Evolutionary conservation across 2,329 filamentous ascomycete species (phyloP), one percentile per base, ranked within the genome.

Genomic region (Xenoacremonium recifei): DNA sequence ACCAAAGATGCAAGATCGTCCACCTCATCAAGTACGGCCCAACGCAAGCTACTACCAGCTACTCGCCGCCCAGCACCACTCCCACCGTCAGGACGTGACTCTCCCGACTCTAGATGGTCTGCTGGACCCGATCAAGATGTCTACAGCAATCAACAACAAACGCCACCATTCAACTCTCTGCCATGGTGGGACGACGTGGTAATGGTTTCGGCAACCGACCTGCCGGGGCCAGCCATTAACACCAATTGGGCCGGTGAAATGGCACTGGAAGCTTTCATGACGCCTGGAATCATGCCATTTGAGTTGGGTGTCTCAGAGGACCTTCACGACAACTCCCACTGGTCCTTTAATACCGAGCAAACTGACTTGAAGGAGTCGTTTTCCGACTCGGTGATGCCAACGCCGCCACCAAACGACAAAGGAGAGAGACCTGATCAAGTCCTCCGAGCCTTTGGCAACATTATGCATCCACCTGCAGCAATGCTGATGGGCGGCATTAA

Each of bases 401-500:
- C 32, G 15, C 20, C 21, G 16, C 21, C 31, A 11, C 12, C 34
- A 10, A 27, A 37, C 16, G 11, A 33, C 11, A 9, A 21, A 13
- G 20, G n/a, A 21, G 17, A 15, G 12, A 29, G 13, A 9, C 33
- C 27, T 9, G 13, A 34, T 15, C 31, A 32, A 6, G 21, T 35
- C 15, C 23, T 30, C 17, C 33, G 36, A 12, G 40, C 34, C 21
- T 40, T 32, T n/a, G 33, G 21, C 31, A 34, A 41, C 17, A 45
- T 45, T 11, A 36, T 32, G 20, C 42, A 45, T 17, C 42, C 42
- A 5, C 38, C 42, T 3, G 42, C 42, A 16, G 42, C 42, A 2
- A 45, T 45, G 38, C n/a, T 45, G 27, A 41, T 45, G 38, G 38
- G 42, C 5, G 42, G 42, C 16, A 41, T 41, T 13, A 20, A 23